These are phyloP conservation scores for Corchorus capsularis DNA, from an alignment of 345 rosid genomes.

Conservation along the genomic window DNA sequence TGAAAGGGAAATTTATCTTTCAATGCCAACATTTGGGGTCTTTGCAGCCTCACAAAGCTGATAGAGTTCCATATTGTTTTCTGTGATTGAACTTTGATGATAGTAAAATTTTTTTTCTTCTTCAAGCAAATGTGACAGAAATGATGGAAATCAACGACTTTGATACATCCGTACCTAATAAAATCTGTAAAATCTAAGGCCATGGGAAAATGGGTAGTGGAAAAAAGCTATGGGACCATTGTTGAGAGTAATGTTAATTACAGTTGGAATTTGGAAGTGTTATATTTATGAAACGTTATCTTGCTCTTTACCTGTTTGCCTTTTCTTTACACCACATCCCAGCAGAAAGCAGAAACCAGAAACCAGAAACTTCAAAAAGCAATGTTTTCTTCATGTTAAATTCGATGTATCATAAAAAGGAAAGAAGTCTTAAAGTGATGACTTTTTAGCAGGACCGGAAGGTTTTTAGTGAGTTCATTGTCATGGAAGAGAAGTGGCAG, in stretches of 20 bases:
- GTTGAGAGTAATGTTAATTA: neutral
- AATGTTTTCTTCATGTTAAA: neutral
- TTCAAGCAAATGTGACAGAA: neutral
- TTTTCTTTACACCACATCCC: slow-evolving; percentile 1
- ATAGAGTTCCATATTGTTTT: neutral
- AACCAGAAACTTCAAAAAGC: neutral
- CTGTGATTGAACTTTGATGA: neutral
- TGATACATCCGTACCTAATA: neutral
- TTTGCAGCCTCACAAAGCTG: slow-evolving; percentile 59
- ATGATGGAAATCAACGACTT: slow-evolving; percentile 1
- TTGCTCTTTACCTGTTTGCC: slow-evolving; percentile 17
- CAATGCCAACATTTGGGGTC: slow-evolving; percentile 30
- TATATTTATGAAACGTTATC: slow-evolving; percentile 28
- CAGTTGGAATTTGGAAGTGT: slow-evolving; percentile 7
- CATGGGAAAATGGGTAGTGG: neutral
- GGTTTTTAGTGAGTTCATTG: neutral
- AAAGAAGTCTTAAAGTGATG: neutral
- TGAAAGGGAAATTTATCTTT: slow-evolving; percentile 48
- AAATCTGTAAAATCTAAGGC: slow-evolving; percentile 9
- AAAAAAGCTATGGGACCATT: neutral
- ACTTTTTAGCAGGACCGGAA: neutral
- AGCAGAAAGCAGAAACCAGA: neutral
- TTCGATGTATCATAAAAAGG: neutral
- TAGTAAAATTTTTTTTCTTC: slow-evolving; percentile 1
- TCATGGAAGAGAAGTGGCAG: neutral